Evolutionary conservation across 306 rosid species (phyloP), one percentile per base, ranked within the genome.

Genomic region (Cucurbita argyrosperma): DNA sequence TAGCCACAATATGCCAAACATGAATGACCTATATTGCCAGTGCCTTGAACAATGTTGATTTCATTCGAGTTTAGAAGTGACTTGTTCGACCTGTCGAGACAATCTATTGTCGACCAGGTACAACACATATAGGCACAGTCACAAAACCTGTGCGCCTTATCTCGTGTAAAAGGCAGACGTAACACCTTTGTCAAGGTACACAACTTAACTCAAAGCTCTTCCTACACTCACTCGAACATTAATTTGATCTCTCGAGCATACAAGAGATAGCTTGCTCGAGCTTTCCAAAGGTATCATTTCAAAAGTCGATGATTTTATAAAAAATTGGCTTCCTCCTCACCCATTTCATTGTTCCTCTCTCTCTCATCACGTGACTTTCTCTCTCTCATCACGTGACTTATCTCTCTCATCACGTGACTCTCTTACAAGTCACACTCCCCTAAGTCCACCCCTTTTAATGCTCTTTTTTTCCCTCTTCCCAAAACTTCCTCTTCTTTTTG

Each of bases 351-450:
- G 26, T 26, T 1, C 1, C 23, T 21, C 76, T 35, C 57, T 40
- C 63, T 40, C 55, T 37, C 70, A n/a, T 9, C 55, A 79, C 75
- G 53, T 54, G 66, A 21, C 23, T 21, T 66, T 13, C 11, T 56
- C 66, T 8, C 7, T 64, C 75, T 71, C 53, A 19, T 70, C 78
- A 60, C 78, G 71, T 60, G 55, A 71, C 57, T 54, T 46, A 19
- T 26, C 42, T 65, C 54, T 13, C 74, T 51, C 70, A 21, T 21
- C 23, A 21, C 23, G 23, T 21, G 23, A 21, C 23, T 58, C n/a
- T 10, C 40, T 19, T 30, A 30, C 35, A 35, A 69, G 74, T 69
- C 74, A 69, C 74, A 69, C 19, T 69, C 60, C 55, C 63, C 79
- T 13, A 76, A 66, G 64, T 50, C 74, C 71, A 39, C 79, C 74